These are phyloP conservation scores for Beauveria caledonica DNA, from an alignment of 2,329 filamentous ascomycete species.

Conservation along the genomic window DNA sequence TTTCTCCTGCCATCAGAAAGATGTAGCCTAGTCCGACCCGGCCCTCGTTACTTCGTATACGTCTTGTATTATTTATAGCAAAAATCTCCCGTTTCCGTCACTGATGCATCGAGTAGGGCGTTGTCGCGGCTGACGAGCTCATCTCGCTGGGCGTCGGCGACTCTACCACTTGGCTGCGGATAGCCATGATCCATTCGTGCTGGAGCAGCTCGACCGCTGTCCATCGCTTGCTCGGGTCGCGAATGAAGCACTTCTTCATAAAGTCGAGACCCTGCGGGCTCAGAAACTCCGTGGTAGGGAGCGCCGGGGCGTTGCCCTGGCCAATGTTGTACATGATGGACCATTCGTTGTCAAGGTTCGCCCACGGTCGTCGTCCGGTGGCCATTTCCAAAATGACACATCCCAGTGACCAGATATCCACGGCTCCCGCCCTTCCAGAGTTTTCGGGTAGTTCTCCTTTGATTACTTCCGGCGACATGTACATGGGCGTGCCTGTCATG, in stretches of 20 bases:
- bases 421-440: constrained; percentile 71
- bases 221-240: constrained; percentile 70
- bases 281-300: constrained; percentile 76
- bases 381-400: constrained; percentile 98
- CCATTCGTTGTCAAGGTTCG: constrained; percentile 95
- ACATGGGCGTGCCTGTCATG: constrained; percentile 98
- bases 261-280: constrained; percentile 83
- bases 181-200: constrained; percentile 79
- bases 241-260: constrained; percentile 73
- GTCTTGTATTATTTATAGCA: not conserved
- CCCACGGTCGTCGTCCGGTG: constrained; percentile 89
- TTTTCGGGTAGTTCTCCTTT: constrained; percentile 75
- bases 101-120: constrained; percentile 22
- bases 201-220: constrained; percentile 84
- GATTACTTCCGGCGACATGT: constrained; percentile 99
- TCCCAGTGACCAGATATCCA: constrained; percentile 93
- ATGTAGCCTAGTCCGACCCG: not conserved
- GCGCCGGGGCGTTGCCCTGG: constrained; percentile 83
- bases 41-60: not conserved
- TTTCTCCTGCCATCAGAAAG: not conserved
- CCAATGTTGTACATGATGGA: constrained; percentile 99
- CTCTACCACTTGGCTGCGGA: constrained; percentile 57
- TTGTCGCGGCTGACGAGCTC: constrained; percentile 29
- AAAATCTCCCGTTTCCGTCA: not conserved
- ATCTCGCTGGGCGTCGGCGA: constrained; percentile 54